Conservation (phyloP, 2,329 filamentous ascomycete species). For the Chalaropsis thielavioides region DNA sequence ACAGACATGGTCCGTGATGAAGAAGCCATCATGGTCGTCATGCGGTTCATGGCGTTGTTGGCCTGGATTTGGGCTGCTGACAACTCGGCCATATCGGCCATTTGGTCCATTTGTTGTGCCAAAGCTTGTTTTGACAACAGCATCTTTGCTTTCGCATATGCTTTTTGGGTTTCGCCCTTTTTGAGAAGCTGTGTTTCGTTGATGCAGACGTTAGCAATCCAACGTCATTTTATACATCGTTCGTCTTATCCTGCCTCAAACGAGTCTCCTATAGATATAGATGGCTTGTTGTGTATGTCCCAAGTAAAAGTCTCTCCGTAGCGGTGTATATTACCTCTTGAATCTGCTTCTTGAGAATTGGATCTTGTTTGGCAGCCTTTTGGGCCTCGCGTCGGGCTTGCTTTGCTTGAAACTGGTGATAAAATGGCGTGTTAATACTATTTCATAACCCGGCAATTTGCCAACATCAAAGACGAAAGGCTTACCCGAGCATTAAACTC, state of each 20-base stretch:
- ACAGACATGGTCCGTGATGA: conserved; percentile 43
- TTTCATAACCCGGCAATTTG: too few relatives aligned
- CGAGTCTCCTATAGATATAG: too few relatives aligned
- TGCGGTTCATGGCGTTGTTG: conserved; percentile 51
- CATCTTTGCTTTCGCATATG: conserved; percentile 49
- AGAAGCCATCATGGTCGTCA: conserved; percentile 49
- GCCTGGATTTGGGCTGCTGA: conserved; percentile 47
- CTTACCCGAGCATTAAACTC: conserved; percentile 46
- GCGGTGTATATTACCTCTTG: conserved; percentile 30
- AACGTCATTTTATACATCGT: not conserved
- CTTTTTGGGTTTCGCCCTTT: conserved; percentile 48
- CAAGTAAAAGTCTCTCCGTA: not conserved
- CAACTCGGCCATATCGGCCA: conserved; percentile 49
- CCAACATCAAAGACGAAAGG: not conserved
- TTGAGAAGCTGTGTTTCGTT: conserved; percentile 34
- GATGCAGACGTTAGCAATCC: not conserved
- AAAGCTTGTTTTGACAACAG: conserved; percentile 47
- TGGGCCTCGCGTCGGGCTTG: conserved; percentile 46
- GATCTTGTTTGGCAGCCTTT: conserved; percentile 47
- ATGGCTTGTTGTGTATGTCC: too few relatives aligned
- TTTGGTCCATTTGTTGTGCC: conserved; percentile 48
- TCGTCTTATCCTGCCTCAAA: too few relatives aligned
- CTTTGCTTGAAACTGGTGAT: conserved; percentile 42
- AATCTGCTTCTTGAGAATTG: conserved; percentile 47
- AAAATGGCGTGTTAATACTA: not conserved